Conservation (phyloP, 2,329 filamentous ascomycete genomes). For the Aspergillus fischeri region DNA sequence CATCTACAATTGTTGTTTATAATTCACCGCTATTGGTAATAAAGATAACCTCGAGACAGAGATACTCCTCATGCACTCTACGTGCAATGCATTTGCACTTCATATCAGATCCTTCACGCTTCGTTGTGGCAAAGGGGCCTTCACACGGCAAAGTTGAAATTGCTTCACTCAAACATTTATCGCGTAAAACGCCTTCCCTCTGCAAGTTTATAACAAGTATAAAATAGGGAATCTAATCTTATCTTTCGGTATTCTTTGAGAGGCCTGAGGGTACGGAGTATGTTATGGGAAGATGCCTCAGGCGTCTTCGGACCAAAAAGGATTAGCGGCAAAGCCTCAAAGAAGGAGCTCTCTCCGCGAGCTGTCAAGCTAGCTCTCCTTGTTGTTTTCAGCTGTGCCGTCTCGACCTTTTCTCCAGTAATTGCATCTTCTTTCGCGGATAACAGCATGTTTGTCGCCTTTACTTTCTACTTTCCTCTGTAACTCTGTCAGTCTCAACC, state of each 20-base stretch:
- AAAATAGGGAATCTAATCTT: neutral
- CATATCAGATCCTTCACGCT: too few relatives aligned
- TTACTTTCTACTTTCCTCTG: neutral
- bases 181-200: neutral
- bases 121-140: neutral
- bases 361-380: neutral
- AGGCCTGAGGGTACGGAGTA: neutral
- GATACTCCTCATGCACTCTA: too few relatives aligned
- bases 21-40: neutral
- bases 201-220: neutral
- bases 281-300: neutral
- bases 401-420: neutral
- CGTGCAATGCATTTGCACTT: too few relatives aligned
- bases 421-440: neutral
- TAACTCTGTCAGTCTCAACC: neutral
- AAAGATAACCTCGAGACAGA: neutral
- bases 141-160: neutral
- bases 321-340: conserved; percentile 4
- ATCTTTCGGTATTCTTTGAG: neutral
- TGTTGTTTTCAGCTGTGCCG: neutral
- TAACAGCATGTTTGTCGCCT: neutral
- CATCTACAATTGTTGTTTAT: neutral
- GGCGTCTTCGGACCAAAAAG: conserved; percentile 3
- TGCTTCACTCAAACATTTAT: neutral
- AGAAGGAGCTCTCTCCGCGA: neutral